Base-by-base conservation (phyloP, 2,329 filamentous ascomycete species). In the Epichloe coenophiala region DNA sequence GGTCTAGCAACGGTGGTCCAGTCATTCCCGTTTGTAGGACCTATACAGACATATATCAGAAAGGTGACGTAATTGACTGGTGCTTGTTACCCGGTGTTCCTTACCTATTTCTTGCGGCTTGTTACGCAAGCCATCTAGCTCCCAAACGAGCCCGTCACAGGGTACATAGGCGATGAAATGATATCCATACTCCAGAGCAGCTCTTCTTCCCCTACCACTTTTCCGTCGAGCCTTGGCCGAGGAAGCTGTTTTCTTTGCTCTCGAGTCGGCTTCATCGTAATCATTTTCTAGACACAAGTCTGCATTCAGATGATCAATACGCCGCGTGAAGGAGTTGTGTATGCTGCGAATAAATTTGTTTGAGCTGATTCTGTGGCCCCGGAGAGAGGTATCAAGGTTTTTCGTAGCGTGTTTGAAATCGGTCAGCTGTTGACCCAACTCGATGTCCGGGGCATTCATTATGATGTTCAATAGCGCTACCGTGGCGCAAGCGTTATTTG, bases 161-260 rank as follows among this genome's bases (percentile, higher is more conserved):
- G 88, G 87, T 33, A 96, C 81, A 61, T 91, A 95, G 6, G 89
- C 90, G 55, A 95, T 84, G 65, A 93, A 97, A 62, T 97, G 91
- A 61, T 84, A 93, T 0, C 79, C 82, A 12, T 77, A 75, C n/a
- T 86, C 78, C 0, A 74, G 68, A 6, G 76, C 69, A 4, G 67
- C 69, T 45, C 71, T 71, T 36, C 66, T 21, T 47, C 56, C 56
- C 13, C 61, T 71, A 40, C 63, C 70, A 51, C 57, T 13, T 27
- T 38, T 13, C 38, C 19, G 23, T n/a, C 46, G 50, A 19, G n/a
- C 64, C 53, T 65, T 73, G 38, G 65, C 69, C 3, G 67, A 57
- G 9, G 63, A 56, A 3, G 55, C 31, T 9, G 56, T 60, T 50
- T 63, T 70, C 54, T 61, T 65, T 49, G 58, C 59, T 49, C 66